Base-by-base conservation (phyloP, 768 basidiomycete species). In the Auriscalpium microsporum region DNA sequence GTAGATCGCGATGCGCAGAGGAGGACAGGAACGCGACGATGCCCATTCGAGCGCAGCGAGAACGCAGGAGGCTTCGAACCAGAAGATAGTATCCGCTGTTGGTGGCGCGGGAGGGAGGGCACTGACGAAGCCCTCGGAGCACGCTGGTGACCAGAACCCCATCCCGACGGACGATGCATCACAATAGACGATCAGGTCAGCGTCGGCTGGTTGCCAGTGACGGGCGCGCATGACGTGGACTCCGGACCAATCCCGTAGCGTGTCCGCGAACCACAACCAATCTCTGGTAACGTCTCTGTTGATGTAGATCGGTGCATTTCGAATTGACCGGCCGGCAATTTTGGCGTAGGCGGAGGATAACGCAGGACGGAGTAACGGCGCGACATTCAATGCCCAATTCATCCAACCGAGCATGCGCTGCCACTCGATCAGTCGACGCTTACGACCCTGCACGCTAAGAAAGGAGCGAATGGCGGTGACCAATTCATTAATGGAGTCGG, bases 331-430 rank as follows among this genome's bases (percentile, higher is more conserved):
- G 0, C 67, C 67, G 0, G 47, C 21, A 0, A 69, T 70, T 57
- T 74, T 75, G 8, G 33, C 56, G 49, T 75, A 75, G 3, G 68
- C 9, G 8, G 59, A 50, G 5, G 47, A 58, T 4, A 75, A 62
- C 2, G 55, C 63, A 0, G 72, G 73, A 0, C 62, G 58, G 0
- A 72, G 55, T 0, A 70, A 57, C 0, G 72, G 71, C 28, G 59
- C 69, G 2, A 72, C 69, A 51, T 75, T 75, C 28, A 75, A 60
- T 14, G 49, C 28, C 51, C 51, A 52, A 2, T 53, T 40, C 8
- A 46, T 46, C 44, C 44, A 53, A 2, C 52, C 52, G n/a, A n/a
- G n/a, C n/a, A n/a, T n/a, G n/a, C n/a, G n/a, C n/a, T n/a, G n/a
- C n/a, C n/a, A n/a, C n/a, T 45, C 37, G 9, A 33, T 10, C 4